Conservation (phyloP, 805 yeast species). For the Pichia paraexigua region DNA sequence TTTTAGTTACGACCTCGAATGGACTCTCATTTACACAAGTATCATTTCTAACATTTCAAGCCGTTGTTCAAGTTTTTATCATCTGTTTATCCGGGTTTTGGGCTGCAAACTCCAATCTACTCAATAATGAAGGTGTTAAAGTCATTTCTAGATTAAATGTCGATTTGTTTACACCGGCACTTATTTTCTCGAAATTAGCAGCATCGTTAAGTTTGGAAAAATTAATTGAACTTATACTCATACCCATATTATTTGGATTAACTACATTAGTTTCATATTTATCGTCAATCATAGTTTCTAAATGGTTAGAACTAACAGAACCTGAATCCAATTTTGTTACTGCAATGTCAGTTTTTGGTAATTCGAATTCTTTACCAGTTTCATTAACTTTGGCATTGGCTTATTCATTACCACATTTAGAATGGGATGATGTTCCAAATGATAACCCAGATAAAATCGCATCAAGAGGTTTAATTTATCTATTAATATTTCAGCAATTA, state of each 20-base stretch:
- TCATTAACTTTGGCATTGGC: constrained; percentile 77
- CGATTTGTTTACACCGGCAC: constrained; percentile 89
- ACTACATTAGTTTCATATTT: constrained; percentile 69
- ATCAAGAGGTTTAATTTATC: constrained; percentile 66
- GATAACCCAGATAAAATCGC: constrained; percentile 67
- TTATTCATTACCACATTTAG: constrained; percentile 63
- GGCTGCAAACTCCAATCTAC: constrained; percentile 67
- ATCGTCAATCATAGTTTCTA: constrained; percentile 52
- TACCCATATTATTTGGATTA: constrained; percentile 77
- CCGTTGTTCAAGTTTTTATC: constrained; percentile 82
- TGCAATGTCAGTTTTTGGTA: constrained; percentile 96
- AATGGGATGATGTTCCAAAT: constrained; percentile 65
- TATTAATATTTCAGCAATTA: constrained; percentile 71
- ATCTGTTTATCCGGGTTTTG: constrained; percentile 81
- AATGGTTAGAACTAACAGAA: constrained; percentile 48
- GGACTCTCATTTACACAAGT: constrained; percentile 27
- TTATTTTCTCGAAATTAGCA: constrained; percentile 77
- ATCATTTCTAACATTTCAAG: constrained; percentile 75
- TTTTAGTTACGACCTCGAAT: constrained; percentile 2
- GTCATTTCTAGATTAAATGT: constrained; percentile 73
- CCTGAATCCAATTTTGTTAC: constrained; percentile 86
- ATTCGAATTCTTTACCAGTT: constrained; percentile 91
- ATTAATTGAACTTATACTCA: constrained; percentile 69
- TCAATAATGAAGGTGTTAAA: constrained; percentile 70
- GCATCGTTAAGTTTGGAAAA: constrained; percentile 64